A percentile compares a stretch with the other conserved stretches of the same genome.
Evolutionary conservation across 495 filamentous ascomycete species (phyloP).

Genomic region (Rhizodiscina lignyota): DNA sequence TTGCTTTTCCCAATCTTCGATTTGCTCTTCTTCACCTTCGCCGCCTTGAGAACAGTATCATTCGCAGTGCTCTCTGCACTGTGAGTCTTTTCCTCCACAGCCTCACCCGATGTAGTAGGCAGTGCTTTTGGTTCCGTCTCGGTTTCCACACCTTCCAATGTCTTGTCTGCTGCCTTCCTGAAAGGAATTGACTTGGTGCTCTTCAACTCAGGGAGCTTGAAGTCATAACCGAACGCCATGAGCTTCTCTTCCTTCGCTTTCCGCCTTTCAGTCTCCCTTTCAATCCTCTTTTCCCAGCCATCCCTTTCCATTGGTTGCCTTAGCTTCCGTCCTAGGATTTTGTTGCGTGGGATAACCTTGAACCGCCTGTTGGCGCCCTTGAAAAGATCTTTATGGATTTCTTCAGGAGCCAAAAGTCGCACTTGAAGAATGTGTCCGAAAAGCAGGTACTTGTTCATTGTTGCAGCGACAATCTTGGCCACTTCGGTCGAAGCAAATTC

Average conservation of each 20-base stretch:
- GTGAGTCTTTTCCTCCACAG: too few relatives aligned
- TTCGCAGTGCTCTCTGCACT: too few relatives aligned
- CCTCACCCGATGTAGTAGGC: too few relatives aligned
- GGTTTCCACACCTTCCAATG: neutral
- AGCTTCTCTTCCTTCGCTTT: constrained; percentile 51
- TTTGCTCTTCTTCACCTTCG: too few relatives aligned
- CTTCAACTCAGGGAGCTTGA: constrained; percentile 58
- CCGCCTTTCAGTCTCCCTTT: constrained; percentile 52
- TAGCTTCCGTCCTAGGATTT: constrained; percentile 57
- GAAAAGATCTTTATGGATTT: constrained; percentile 67
- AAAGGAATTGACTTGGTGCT: constrained; percentile 36
- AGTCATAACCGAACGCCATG: constrained; percentile 71
- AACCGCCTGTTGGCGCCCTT: constrained; percentile 77
- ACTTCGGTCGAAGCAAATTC: constrained; percentile 68
- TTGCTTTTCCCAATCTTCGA: too few relatives aligned
- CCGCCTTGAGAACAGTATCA: too few relatives aligned
- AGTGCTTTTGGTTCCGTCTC: neutral
- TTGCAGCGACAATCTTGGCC: constrained; percentile 74
- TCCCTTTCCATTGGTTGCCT: constrained; percentile 52
- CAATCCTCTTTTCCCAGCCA: constrained; percentile 56
- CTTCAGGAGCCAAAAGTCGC: constrained; percentile 54
- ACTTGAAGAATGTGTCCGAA: constrained; percentile 86
- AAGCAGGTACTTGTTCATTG: constrained; percentile 95
- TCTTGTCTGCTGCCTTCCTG: constrained; percentile 7
- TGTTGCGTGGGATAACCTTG: constrained; percentile 74